These are phyloP conservation scores for Schizosaccharomyces octosporus DNA, from an alignment of 805 yeast genomes.

Conservation along the genomic window DNA sequence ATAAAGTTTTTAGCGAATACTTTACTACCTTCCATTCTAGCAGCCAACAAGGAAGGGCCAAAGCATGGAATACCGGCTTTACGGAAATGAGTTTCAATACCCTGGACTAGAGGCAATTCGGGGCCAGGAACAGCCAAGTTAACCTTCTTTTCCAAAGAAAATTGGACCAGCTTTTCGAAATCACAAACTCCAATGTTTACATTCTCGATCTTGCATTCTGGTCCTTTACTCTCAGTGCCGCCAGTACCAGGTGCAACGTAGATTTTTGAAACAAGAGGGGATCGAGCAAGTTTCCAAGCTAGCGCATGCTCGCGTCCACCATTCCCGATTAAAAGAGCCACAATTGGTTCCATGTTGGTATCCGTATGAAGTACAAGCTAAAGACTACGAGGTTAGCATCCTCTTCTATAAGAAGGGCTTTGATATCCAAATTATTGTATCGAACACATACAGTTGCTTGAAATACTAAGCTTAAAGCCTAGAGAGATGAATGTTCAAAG, in stretches of 20 bases:
- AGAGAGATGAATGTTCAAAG: no score
- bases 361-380: not conserved
- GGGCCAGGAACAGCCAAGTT: slow-evolving; percentile 87
- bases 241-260: slow-evolving; percentile 96
- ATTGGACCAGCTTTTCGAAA: slow-evolving; percentile 43
- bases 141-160: slow-evolving; percentile 44
- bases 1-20: slow-evolving; percentile 82
- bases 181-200: slow-evolving; percentile 48
- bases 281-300: slow-evolving; percentile 71
- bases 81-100: slow-evolving; percentile 47
- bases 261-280: slow-evolving; percentile 42
- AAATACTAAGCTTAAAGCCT: no score
- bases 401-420: no score
- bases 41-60: slow-evolving; percentile 85
- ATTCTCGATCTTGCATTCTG: slow-evolving; percentile 32
- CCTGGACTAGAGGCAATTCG: slow-evolving; percentile 96
- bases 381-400: no score
- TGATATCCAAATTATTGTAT: no score
- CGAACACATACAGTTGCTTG: no score
- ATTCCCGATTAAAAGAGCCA: slow-evolving; percentile 56
- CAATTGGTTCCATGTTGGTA: not conserved
- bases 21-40: slow-evolving; percentile 89
- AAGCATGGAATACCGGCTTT: slow-evolving; percentile 82
- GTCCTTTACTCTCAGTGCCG: slow-evolving; percentile 35
- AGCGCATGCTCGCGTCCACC: slow-evolving; percentile 99